A percentile compares a stretch with the other conserved stretches of the same genome.
These are phyloP conservation scores for Didymella lethalis DNA, from an alignment of 2,329 filamentous ascomycete species.

Conservation along the genomic window DNA sequence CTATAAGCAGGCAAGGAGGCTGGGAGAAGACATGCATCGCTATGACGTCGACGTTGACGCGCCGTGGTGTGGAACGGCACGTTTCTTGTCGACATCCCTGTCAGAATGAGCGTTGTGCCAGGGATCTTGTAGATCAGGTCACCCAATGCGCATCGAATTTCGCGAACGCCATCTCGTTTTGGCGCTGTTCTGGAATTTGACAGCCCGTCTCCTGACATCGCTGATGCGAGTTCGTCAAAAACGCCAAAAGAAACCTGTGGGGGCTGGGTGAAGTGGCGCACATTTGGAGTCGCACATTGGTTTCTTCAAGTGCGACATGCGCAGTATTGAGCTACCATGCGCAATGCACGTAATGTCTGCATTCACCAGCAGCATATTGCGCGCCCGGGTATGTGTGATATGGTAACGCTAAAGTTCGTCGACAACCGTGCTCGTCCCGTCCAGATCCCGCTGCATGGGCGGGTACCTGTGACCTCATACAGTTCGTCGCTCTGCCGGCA, in stretches of 20 bases:
- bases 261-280: conserved; percentile 6
- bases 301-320: neutral
- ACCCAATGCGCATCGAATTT: conserved; percentile 39
- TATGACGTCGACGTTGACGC: conserved; percentile 47
- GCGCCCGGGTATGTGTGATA: conserved; percentile 14
- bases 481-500: conserved; percentile 54
- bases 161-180: conserved; percentile 26
- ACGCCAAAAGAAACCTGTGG: conserved; percentile 19
- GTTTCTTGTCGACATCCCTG: conserved; percentile 38
- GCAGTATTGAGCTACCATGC: conserved; percentile 7
- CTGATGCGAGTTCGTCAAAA: conserved; percentile 18
- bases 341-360: conserved; percentile 1
- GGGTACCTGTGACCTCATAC: conserved; percentile 29
- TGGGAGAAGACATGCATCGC: conserved; percentile 31
- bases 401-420: conserved; percentile 14
- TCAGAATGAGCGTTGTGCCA: conserved; percentile 34
- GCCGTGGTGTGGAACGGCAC: conserved; percentile 31
- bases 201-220: conserved; percentile 14
- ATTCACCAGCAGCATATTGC: conserved; percentile 12
- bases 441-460: conserved; percentile 19
- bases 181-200: conserved; percentile 14
- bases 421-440: conserved; percentile 18
- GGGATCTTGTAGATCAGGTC: conserved; percentile 38
- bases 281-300: conserved; percentile 2
- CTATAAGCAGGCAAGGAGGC: conserved; percentile 38